Percentiles rank a stretch among this genome's conserved stretches.
Evolutionary conservation across 257 asterid species (phyloP).

Genomic region (Solanum pennellii): DNA sequence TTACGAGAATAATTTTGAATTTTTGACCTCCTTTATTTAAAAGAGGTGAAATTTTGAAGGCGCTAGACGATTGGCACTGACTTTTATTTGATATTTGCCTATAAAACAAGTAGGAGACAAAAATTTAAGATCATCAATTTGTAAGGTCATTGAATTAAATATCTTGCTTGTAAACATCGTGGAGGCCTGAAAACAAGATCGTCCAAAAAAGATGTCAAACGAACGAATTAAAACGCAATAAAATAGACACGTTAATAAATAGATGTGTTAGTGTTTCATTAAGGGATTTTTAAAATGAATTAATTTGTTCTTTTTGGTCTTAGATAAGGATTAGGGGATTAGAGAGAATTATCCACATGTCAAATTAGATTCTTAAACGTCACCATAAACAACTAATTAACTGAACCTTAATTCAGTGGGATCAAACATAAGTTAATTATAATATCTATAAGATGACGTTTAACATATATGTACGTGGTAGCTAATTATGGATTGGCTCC

Average conservation of each 20-base stretch:
- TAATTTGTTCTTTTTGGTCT: not conserved
- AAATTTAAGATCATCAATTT: not conserved
- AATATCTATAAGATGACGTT: conserved; percentile 30
- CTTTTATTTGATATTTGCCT: not conserved
- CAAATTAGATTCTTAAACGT: not conserved
- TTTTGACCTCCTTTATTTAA: no score
- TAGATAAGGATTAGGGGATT: not conserved
- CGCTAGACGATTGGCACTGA: no score
- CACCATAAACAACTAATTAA: conserved; percentile 5
- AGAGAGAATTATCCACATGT: conserved; percentile 13
- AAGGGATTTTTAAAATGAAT: not conserved
- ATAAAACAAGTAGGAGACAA: not conserved
- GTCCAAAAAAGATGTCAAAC: not conserved
- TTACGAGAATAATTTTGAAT: not conserved
- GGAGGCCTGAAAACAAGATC: no score
- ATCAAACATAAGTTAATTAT: conserved; percentile 6
- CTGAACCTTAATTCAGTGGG: conserved; percentile 3
- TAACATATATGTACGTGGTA: not conserved
- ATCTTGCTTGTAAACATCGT: not conserved
- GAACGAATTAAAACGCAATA: not conserved
- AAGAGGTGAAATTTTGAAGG: not conserved
- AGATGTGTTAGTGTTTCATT: not conserved
- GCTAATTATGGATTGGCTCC: not conserved
- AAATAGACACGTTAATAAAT: not conserved
- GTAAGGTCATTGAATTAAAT: not conserved